Evolutionary conservation across 208 protist genomes (phyloP).

Genomic region (Acanthamoeba rhysodes): DNA sequence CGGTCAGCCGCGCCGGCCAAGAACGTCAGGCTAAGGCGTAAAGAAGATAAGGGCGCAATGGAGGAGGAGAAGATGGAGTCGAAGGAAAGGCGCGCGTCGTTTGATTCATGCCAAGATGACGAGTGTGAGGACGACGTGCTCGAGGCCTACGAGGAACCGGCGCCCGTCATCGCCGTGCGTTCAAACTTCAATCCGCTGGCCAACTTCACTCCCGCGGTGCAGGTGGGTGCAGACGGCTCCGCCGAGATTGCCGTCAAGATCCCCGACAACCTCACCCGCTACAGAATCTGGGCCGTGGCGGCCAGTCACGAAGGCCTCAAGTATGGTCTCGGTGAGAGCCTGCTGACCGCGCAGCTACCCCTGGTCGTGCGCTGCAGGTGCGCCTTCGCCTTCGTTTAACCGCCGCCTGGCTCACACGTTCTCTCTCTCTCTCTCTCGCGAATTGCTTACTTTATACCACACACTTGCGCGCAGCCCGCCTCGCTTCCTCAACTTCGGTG

Average conservation of each 20-base stretch:
- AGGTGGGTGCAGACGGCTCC: conserved; percentile 10
- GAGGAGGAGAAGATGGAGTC: not conserved
- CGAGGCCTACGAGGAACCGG: conserved; percentile 21
- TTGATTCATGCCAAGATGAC: not conserved
- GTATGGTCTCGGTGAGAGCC: conserved; percentile 66
- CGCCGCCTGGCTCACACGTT: too few relatives aligned
- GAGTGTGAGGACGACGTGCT: not conserved
- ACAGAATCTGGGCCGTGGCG: conserved; percentile 75
- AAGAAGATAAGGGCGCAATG: conserved; percentile 42
- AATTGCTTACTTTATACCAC: not conserved
- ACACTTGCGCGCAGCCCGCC: not conserved
- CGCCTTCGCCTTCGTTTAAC: not conserved
- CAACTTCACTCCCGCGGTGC: conserved; percentile 33
- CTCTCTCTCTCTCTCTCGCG: not conserved
- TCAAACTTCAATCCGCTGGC: conserved; percentile 73
- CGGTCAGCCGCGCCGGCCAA: too few relatives aligned
- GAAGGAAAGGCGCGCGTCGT: not conserved
- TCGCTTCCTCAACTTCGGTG: conserved; percentile 76
- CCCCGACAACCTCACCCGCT: conserved; percentile 73
- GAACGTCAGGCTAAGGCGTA: not conserved
- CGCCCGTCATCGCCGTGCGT: conserved; percentile 64
- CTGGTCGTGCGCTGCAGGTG: conserved; percentile 75
- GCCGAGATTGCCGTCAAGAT: conserved; percentile 53
- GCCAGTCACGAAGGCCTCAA: conserved; percentile 50
- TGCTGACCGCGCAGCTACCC: conserved; percentile 68